A percentile compares a stretch with the other conserved stretches of the same genome.
These are phyloP conservation scores for Quercus berberidifolia DNA, from an alignment of 306 rosid species.

Conservation along the genomic window DNA sequence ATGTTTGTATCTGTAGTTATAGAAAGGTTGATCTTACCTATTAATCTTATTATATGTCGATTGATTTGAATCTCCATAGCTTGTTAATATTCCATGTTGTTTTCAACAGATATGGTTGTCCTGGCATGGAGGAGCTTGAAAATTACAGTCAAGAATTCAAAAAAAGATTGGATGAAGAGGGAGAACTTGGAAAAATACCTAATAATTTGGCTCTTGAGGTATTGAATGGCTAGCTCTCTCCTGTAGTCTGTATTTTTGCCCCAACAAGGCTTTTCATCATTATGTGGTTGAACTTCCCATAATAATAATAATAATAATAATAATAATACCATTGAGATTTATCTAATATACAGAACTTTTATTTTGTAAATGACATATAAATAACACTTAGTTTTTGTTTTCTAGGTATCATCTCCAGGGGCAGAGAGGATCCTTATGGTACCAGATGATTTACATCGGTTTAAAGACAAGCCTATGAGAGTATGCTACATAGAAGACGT, in stretches of 20 bases:
- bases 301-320: not conserved
- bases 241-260: not conserved
- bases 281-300: not conserved
- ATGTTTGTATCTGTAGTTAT: not conserved
- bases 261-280: slow-evolving; percentile 11
- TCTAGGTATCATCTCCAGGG: slow-evolving; percentile 85
- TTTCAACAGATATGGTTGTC: slow-evolving; percentile 79
- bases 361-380: not conserved
- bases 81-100: slow-evolving; percentile 16
- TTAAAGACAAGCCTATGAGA: slow-evolving; percentile 75
- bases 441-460: slow-evolving; percentile 73
- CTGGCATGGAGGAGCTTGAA: slow-evolving; percentile 80
- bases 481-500: slow-evolving; percentile 49
- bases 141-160: slow-evolving; percentile 65
- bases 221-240: slow-evolving; percentile 6
- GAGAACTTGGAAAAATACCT: slow-evolving; percentile 82
- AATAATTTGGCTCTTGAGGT: slow-evolving; percentile 85
- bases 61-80: slow-evolving; percentile 1
- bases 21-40: not conserved
- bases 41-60: not conserved
- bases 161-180: slow-evolving; percentile 69
- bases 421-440: slow-evolving; percentile 83
- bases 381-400: slow-evolving; percentile 19
- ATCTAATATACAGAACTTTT: slow-evolving; percentile 9
- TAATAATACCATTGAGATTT: not conserved